Base-by-base conservation (phyloP, 352 stramenopile species). In the Phytophthora constricta region DNA sequence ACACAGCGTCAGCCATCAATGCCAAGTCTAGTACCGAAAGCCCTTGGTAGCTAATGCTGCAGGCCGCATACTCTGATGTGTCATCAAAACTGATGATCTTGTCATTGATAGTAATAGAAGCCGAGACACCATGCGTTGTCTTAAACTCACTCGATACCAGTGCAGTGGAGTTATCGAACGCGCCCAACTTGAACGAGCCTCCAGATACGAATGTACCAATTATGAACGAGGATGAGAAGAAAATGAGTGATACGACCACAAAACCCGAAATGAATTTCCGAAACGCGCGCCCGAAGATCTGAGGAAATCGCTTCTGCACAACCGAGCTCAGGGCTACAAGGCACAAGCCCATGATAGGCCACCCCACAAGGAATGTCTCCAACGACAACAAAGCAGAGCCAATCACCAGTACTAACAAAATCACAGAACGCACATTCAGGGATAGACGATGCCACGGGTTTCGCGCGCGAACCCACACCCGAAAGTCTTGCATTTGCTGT, bases 211-310 rank as follows among this genome's bases (percentile, higher is more conserved):
- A 91, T 4, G 84, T 91, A 11, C 86, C 86, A 52, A 94, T 90
- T 37, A 92, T 71, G 48, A 88, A 82, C 28, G 84, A 86, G 16
- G 84, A 91, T 25, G 84, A 91, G 69, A 94, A 94, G 68, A 94
- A 94, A 28, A 94, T 68, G 43, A 94, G 72, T 60, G 86, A 94
- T 48, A 94, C 70, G 19, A 91, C 23, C 42, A 92, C 82, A 52
- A 94, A 94, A 34, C 72, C 55, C 3, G 72, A 80, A 76, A 94
- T 85, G 41, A 94, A 94, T 55, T 91, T 76, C 17, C 79, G 77
- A 63, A 94, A 94, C 26, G 79, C 78, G 41, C 74, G 69, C 4
- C 86, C 86, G 34, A 94, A 94, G 27, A 94, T 84, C 67, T 92
- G 84, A 45, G 86, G 86, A 39, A 92, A 94, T 26, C 84, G 77